Percentiles rank a stretch among this genome's conserved stretches.
Evolutionary conservation across 352 stramenopile genomes (phyloP).

Genomic region (Phytophthora chlamydospora): DNA sequence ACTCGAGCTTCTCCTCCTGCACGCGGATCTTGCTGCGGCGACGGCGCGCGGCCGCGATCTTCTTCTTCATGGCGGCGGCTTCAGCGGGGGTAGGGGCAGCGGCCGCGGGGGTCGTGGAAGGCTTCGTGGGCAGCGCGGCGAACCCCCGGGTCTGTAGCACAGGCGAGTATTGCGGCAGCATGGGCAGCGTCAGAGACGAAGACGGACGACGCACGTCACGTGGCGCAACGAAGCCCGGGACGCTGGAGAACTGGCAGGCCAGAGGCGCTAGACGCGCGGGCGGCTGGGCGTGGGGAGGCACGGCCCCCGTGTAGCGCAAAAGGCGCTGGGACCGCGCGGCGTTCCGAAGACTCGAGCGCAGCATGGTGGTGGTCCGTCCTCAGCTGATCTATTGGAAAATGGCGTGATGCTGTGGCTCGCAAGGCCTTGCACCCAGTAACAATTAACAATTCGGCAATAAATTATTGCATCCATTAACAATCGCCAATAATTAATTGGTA

Average conservation of each 20-base stretch:
- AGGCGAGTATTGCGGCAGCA: slow-evolving; percentile 28
- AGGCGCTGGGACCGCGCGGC: slow-evolving; percentile 43
- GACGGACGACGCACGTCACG: slow-evolving; percentile 4
- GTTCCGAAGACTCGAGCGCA: slow-evolving; percentile 52
- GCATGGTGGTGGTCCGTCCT: slow-evolving; percentile 37
- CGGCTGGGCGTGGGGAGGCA: slow-evolving; percentile 17
- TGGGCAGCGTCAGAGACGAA: slow-evolving; percentile 16
- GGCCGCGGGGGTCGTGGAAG: slow-evolving; percentile 8
- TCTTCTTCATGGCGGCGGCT: slow-evolving; percentile 76
- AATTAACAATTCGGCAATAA: no score
- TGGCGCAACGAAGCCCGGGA: not conserved
- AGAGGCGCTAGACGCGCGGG: slow-evolving; percentile 16
- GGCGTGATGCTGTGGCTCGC: slow-evolving; percentile 25
- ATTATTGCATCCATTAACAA: no score
- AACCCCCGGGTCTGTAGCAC: slow-evolving; percentile 48
- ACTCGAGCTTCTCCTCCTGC: slow-evolving; percentile 81
- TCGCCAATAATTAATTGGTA: no score
- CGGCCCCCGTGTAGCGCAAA: slow-evolving; percentile 20
- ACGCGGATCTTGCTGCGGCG: slow-evolving; percentile 83
- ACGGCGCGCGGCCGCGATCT: slow-evolving; percentile 69
- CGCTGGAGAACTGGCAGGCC: slow-evolving; percentile 24
- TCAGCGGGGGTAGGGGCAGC: slow-evolving; percentile 36
- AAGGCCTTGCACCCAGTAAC: slow-evolving; percentile 25
- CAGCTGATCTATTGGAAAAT: slow-evolving; percentile 21
- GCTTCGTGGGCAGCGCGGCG: slow-evolving; percentile 49